Base-by-base conservation (phyloP, 2,329 filamentous ascomycete species). In the Aspergillus pseudoterreus region DNA sequence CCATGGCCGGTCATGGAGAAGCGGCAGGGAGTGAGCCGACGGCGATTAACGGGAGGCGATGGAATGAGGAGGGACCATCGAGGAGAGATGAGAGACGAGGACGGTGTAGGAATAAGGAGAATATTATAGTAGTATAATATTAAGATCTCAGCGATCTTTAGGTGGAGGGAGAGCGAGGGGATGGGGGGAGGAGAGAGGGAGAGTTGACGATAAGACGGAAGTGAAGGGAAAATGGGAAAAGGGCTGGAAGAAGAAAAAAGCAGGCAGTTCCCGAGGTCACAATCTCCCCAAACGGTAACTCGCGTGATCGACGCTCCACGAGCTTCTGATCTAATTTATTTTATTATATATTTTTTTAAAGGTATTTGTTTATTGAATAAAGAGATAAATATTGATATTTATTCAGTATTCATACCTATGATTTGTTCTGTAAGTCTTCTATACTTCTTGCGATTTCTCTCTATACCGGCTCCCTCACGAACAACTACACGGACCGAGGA, bases 1-100 rank as follows among this genome's bases (percentile, higher is more conserved):
- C 94, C 94, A 99, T 99, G 75, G 57, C 62, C 56, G 60, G 43
- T 62, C 63, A 68, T 68, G 59, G 62, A 63, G 60, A 58, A 57
- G 38, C 41, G 42, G 51, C 43, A 52, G 48, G 22, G 50, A 36
- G 44, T 36, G 38, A 47, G 45, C 39, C 48, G 22, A 43, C 14
- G 48, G 45, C 44, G 49, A 50, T 38, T 38, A 47, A 41, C 39
- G 39, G 42, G 43, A 42, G 27, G 35, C 48, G 41, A 30, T 43
- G 32, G 35, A 24, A 15, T 19, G 30, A 30, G 27, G 21, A 27
- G 38, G 38, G 30, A 32, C 15, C 22, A 49, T 36, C 19, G 33
- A 49, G 39, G 42, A 36, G 39, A 45, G 44, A 49, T 38, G 43
- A 42, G 44, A 48, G 42, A 48, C 19, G 22, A 49, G 48, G 49